Evolutionary conservation across 805 yeast genomes (phyloP).

Genomic region (Brettanomyces sp.): DNA sequence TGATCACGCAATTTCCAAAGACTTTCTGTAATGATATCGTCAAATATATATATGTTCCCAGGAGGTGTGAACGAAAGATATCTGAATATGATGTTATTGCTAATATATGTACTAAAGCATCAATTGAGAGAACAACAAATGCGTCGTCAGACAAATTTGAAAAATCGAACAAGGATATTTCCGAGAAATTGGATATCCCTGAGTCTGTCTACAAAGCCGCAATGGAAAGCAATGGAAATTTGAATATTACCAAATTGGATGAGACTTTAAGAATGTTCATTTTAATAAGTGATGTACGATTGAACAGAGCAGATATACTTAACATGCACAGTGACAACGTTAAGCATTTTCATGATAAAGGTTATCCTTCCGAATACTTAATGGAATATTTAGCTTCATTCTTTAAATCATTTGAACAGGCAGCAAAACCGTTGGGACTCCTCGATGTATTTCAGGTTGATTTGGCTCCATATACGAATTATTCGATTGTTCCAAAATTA

Average conservation of each 20-base stretch:
- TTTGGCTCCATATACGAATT: neutral
- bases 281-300: too few species aligned
- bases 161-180: too few species aligned
- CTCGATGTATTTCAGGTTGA: neutral
- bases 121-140: too few species aligned
- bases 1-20: neutral
- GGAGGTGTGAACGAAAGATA: neutral
- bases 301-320: neutral
- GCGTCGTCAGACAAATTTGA: too few species aligned
- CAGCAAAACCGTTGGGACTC: neutral
- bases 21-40: neutral
- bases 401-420: neutral
- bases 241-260: too few species aligned
- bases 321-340: neutral
- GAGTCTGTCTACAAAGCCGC: too few species aligned
- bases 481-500: too few species aligned
- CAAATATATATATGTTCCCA: neutral
- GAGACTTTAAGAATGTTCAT: too few species aligned
- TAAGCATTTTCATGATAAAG: neutral
- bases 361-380: too few species aligned
- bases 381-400: neutral
- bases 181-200: too few species aligned
- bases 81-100: neutral
- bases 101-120: too few species aligned
- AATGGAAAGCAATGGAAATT: too few species aligned